Conservation (phyloP, 306 rosid species). For the Cucumis cinereus region DNA sequence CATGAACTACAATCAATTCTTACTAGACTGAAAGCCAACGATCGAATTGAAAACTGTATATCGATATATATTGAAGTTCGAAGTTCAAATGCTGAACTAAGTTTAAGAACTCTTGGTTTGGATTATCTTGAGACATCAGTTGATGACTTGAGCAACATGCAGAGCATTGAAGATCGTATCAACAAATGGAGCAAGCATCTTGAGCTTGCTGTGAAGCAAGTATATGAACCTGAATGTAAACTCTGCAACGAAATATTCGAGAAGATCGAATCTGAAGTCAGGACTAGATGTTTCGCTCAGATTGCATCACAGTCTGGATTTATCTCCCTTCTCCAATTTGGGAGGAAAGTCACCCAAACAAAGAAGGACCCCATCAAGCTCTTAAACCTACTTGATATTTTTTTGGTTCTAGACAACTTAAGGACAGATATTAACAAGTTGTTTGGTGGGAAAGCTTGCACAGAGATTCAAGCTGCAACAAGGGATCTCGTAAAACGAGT, state of each 20-base stretch:
- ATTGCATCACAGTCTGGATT: constrained; percentile 49
- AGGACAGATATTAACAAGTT: constrained; percentile 52
- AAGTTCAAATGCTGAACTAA: constrained; percentile 31
- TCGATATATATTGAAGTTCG: constrained; percentile 46
- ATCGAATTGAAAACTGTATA: constrained; percentile 34
- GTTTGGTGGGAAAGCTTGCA: constrained; percentile 44
- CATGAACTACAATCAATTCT: constrained; percentile 37
- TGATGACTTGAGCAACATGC: constrained; percentile 20
- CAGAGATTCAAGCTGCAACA: constrained; percentile 39
- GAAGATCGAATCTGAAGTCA: constrained; percentile 27
- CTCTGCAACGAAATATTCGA: constrained; percentile 39
- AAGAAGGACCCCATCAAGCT: constrained; percentile 59
- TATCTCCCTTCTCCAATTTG: constrained; percentile 53
- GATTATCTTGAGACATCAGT: constrained; percentile 44
- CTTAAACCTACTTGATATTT: constrained; percentile 60
- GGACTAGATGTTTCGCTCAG: constrained; percentile 39
- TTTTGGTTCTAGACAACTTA: constrained; percentile 42
- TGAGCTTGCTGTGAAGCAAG: constrained; percentile 39
- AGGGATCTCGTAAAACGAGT: constrained; percentile 58
- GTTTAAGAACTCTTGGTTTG: constrained; percentile 51
- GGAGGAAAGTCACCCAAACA: constrained; percentile 33
- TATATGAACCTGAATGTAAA: constrained; percentile 36
- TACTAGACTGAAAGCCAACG: constrained; percentile 39
- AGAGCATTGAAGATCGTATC: constrained; percentile 25
- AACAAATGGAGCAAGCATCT: constrained; percentile 58